Evolutionary conservation across 805 yeast genomes (phyloP), one percentile per base, ranked within the genome.

Genomic region (Brettanomyces anomalus): DNA sequence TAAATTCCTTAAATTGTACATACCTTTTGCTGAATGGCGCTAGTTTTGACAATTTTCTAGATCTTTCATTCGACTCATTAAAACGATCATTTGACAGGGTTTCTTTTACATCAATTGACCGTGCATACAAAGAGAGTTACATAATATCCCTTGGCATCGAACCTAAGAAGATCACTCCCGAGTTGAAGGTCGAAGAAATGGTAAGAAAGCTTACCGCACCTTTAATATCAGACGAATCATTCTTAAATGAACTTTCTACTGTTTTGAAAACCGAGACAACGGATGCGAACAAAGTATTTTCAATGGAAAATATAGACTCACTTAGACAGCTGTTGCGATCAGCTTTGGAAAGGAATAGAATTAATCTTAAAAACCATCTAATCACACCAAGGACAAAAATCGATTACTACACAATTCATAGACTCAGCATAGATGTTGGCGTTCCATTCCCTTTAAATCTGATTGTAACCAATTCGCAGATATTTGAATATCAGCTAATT

Each of bases 381-480:
- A 20, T 28, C 10, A 43, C 35, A 17, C 45, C 49, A n/a, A 56
- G 47, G 54, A 63, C 57, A 49, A 67, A 52, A 47, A 62, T 52
- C 42, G 72, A 62, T 46, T 60, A 66, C 24, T 68, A 67, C 37
- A 55, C 76, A 2, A 66, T 81, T 2, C 67, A 78, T 38, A 71
- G 72, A 40, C 57, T 82, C 10, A 75, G 74, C 45, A 60, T 82
- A 37, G 77, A 79, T 35, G 46, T 81, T 6, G 61, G 70, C n/a
- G 60, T 89, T 18, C 96, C 97, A 3, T 93, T 86, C 56, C 99
- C 99, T 0, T 62, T 87, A 39, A 87, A 87, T 53, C 67, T 90
- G 20, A 68, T 93, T 1, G 64, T 87, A 1, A 77, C 84, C 15
- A 74, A 79, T 43, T 81, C 87, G 14, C 77, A 81, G 20, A 66